phyloP scores from a whole-genome alignment of 768 basidiomycete genomes.

The Leccinum ochraceum region DNA sequence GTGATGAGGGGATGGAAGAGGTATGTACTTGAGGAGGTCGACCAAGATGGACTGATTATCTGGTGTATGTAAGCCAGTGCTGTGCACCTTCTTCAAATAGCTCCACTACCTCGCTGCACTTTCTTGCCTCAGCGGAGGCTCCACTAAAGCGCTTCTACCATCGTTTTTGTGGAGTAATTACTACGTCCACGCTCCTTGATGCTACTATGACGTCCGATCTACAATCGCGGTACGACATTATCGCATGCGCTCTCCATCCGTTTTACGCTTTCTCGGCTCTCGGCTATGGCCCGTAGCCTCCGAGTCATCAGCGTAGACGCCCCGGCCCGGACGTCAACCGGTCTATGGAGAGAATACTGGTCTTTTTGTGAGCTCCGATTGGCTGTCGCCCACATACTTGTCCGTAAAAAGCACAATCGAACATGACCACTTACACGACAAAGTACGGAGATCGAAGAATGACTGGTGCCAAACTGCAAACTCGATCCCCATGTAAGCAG shows the following conservation, averaged over 20 bases:
- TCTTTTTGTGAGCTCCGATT: too few relatives aligned
- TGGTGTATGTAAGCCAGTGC: slow-evolving; percentile 31
- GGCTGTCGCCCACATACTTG: too few relatives aligned
- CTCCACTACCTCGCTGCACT: too few relatives aligned
- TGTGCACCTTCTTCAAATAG: slow-evolving; percentile 2
- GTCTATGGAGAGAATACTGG: background rate
- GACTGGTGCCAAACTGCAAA: too few relatives aligned
- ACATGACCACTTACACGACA: too few relatives aligned
- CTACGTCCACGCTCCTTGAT: background rate
- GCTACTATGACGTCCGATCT: background rate
- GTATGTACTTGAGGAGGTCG: background rate
- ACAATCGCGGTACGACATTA: background rate
- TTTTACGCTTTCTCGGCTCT: background rate
- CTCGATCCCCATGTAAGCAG: too few relatives aligned
- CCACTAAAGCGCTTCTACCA: background rate
- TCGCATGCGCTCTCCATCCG: background rate
- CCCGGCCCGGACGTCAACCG: background rate
- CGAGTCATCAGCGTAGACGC: background rate
- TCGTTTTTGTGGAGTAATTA: background rate
- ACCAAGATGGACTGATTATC: slow-evolving; percentile 33
- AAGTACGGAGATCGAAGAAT: too few relatives aligned
- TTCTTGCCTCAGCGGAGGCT: too few relatives aligned
- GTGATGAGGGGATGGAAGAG: slow-evolving; percentile 8
- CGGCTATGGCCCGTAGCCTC: too few relatives aligned
- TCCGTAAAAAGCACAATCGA: too few relatives aligned